Base-by-base conservation (phyloP, 2,329 filamentous ascomycete species). In the Penicillium sp. region DNA sequence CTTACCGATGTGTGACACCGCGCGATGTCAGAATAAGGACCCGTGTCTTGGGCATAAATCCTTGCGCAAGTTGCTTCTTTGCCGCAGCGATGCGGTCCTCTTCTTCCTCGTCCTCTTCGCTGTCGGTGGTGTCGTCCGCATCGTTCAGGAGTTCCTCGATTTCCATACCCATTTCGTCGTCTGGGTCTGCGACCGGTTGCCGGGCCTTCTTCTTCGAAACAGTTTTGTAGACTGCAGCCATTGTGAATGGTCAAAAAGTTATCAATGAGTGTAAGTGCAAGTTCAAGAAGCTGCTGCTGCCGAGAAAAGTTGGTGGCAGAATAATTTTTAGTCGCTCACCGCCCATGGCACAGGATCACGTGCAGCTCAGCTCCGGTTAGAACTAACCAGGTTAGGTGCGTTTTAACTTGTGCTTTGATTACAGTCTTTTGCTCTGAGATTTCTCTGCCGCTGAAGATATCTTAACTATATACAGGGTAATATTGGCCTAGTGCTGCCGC, bases 11-110 rank as follows among this genome's bases (percentile, higher is more conserved):
- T 29, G 93, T 96, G 49, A 97, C 91, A 60, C 94, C 94, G 79
- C 94, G 83, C 21, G 92, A 97, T 23, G 91, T 94, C 65, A 99
- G 82, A 68, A 97, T 92, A 61, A 99, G 81, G 48, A 97, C 90
- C 67, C 92, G 77, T 64, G 76, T 77, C 59, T 78, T 77, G 24
- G 77, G 73, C 71, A 77, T 74, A 10, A 69, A 66, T 8, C 72
- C 71, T 50, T 68, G 60, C 48, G 70, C 67, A 45, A 67, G 61
- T 56, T 67, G 65, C 58, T 69, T 68, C 64, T 70, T 71, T 28
- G 66, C 68, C 34, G 58, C 62, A 53, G 64, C 64, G 43, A 61
- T 51, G 28, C 56, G 31, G 49, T 63, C 52, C 47, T 69, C 63
- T 33, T 70, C 66, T 19, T 71, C 67, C 18, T 66, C 69, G 34